phyloP scores from a whole-genome alignment of 352 stramenopile genomes.

The Blastocystis sp. region DNA sequence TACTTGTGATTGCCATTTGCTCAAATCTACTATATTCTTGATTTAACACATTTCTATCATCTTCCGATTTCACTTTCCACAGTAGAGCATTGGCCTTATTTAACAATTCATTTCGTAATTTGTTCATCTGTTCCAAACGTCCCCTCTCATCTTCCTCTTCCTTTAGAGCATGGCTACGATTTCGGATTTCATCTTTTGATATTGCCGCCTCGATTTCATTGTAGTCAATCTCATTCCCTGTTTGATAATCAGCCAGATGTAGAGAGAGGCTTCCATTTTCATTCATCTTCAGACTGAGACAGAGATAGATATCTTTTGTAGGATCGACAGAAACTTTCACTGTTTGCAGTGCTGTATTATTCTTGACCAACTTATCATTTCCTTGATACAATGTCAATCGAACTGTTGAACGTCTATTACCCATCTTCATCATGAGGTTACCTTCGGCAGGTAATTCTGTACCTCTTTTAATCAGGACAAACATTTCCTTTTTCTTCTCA shows the following conservation, averaged over 20 bases:
- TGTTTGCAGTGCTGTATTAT: neutral
- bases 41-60: too few relatives aligned
- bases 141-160: neutral
- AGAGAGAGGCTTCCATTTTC: neutral
- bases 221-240: neutral
- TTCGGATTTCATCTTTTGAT: neutral
- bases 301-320: neutral
- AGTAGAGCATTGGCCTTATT: too few relatives aligned
- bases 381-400: neutral
- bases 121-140: too few relatives aligned
- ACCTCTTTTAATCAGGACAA: neutral
- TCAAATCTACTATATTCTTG: too few relatives aligned
- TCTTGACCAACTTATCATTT: neutral
- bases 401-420: neutral
- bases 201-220: neutral
- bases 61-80: too few relatives aligned
- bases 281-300: constrained; percentile 2
- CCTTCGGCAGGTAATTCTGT: neutral
- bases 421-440: neutral
- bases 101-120: too few relatives aligned
- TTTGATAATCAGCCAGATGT: neutral
- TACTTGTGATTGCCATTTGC: too few relatives aligned
- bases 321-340: neutral
- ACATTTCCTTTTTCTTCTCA: neutral
- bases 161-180: neutral